A percentile compares a stretch with the other conserved stretches of the same genome.
phyloP scores from a whole-genome alignment of 2,329 filamentous ascomycete genomes.

The Rugonectria rugulosa region DNA sequence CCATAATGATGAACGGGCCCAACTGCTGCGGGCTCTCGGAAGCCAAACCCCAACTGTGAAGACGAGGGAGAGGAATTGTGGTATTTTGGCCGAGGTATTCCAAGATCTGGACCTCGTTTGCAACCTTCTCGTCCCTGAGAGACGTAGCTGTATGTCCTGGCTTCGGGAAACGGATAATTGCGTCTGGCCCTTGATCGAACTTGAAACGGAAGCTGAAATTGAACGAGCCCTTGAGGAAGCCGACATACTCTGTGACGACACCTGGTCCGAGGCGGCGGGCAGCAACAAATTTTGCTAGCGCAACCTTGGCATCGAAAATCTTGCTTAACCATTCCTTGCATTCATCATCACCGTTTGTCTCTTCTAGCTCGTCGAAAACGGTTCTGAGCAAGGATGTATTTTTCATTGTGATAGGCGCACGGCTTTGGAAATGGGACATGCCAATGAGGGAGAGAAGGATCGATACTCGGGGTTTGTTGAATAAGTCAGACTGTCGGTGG shows the following conservation, averaged over 20 bases:
- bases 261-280: slow-evolving; percentile 23
- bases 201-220: slow-evolving; percentile 39
- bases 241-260: slow-evolving; percentile 27
- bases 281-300: slow-evolving; percentile 33
- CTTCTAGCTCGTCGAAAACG: slow-evolving; percentile 30
- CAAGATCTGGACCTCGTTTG: slow-evolving; percentile 40
- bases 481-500: no score
- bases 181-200: slow-evolving; percentile 31
- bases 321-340: slow-evolving; percentile 29
- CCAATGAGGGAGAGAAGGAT: no score
- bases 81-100: slow-evolving; percentile 39
- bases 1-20: slow-evolving; percentile 45
- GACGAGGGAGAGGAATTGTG: slow-evolving; percentile 40
- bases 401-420: not conserved
- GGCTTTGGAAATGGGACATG: no score
- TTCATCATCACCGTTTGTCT: slow-evolving; percentile 34
- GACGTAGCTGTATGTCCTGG: slow-evolving; percentile 32
- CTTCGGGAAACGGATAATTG: slow-evolving; percentile 39
- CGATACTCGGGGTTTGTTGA: no score
- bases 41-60: slow-evolving; percentile 39
- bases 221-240: slow-evolving; percentile 40
- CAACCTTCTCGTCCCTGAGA: slow-evolving; percentile 43
- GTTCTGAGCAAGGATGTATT: slow-evolving; percentile 15
- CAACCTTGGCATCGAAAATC: slow-evolving; percentile 31
- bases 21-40: slow-evolving; percentile 40